A percentile compares a stretch with the other conserved stretches of the same genome.
Conservation (phyloP, 257 asterid species). For the Apocynum venetum region DNA sequence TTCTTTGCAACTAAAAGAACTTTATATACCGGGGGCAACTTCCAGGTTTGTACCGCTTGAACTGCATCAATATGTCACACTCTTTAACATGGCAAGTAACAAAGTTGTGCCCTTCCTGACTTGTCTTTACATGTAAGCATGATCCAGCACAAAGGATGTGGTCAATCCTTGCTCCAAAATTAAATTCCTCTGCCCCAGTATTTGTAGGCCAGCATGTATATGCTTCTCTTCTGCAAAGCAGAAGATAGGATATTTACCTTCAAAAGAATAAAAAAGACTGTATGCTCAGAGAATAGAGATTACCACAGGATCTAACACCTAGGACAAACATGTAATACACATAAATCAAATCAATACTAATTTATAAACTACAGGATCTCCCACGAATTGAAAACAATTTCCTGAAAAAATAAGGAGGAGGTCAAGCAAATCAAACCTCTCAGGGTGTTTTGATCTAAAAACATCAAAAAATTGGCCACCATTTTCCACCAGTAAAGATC, state of each 20-base stretch:
- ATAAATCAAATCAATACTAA: neutral
- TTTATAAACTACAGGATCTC: neutral
- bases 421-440: conserved; percentile 40
- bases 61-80: conserved; percentile 72
- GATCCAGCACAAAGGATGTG: conserved; percentile 83
- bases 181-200: conserved; percentile 94
- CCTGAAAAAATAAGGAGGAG: neutral
- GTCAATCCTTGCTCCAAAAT: conserved; percentile 91
- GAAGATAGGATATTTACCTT: neutral
- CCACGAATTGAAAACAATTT: conserved; percentile 2
- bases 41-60: conserved; percentile 90
- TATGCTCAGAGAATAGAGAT: neutral
- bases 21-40: conserved; percentile 62
- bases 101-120: conserved; percentile 54
- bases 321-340: neutral
- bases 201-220: conserved; percentile 94
- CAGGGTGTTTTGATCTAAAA: conserved; percentile 78
- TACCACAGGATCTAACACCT: neutral
- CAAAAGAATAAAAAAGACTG: no score
- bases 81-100: conserved; percentile 77
- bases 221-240: conserved; percentile 58
- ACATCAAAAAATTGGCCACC: conserved; percentile 73
- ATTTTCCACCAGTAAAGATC: conserved; percentile 68
- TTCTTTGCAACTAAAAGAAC: neutral
- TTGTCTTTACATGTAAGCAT: conserved; percentile 68